A percentile compares a stretch with the other conserved stretches of the same genome.
phyloP scores from a whole-genome alignment of 495 filamentous ascomycete genomes.

The Cercophora newfieldiana region DNA sequence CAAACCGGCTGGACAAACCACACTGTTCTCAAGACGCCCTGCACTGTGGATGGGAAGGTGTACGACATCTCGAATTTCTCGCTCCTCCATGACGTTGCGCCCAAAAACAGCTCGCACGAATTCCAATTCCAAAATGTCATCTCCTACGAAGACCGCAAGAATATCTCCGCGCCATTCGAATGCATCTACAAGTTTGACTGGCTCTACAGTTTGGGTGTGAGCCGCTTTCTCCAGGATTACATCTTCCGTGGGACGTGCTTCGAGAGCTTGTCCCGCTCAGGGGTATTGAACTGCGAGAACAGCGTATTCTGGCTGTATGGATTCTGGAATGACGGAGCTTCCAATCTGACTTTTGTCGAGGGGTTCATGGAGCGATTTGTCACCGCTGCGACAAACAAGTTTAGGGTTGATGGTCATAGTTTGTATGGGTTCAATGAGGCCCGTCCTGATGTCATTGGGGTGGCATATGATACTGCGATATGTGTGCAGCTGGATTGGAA shows the following conservation, averaged over 20 bases:
- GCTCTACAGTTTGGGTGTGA: neutral
- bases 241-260: neutral
- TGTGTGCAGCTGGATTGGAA: neutral
- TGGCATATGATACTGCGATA: neutral
- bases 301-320: conserved; percentile 19
- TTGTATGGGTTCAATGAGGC: neutral
- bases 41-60: neutral
- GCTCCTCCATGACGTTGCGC: neutral
- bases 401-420: neutral
- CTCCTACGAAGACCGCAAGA: no score
- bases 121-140: neutral
- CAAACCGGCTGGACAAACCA: neutral
- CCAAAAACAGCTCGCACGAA: neutral
- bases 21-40: conserved; percentile 11
- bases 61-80: conserved; percentile 1
- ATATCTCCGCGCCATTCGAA: neutral
- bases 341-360: neutral
- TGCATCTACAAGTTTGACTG: conserved; percentile 10
- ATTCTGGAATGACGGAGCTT: conserved; percentile 10
- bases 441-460: neutral
- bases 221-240: neutral
- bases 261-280: neutral
- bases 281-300: neutral
- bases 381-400: neutral
- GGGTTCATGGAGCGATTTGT: neutral